Percentiles rank a stretch among this genome's conserved stretches.
Evolutionary conservation across 805 yeast genomes (phyloP).

Genomic region (Yamadazyma tumulicola): DNA sequence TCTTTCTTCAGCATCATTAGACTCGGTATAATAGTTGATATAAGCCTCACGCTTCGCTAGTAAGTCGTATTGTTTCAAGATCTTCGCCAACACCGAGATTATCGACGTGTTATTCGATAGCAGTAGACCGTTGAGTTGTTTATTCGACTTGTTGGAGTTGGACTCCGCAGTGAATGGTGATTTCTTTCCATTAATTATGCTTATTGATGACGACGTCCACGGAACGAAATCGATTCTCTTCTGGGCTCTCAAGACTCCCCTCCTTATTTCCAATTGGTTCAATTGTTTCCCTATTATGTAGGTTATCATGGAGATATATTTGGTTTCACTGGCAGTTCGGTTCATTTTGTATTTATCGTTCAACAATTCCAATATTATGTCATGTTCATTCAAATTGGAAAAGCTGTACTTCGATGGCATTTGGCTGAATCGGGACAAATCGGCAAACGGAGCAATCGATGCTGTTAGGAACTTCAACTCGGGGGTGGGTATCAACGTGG

Average conservation of each 20-base stretch:
- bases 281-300: slow-evolving; percentile 58
- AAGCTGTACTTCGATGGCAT: slow-evolving; percentile 3
- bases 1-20: slow-evolving; percentile 41
- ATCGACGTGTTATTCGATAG: slow-evolving; percentile 80
- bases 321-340: slow-evolving; percentile 36
- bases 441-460: slow-evolving; percentile 42
- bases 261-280: slow-evolving; percentile 70
- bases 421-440: slow-evolving; percentile 46
- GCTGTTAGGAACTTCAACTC: slow-evolving; percentile 53
- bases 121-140: slow-evolving; percentile 68
- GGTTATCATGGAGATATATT: slow-evolving; percentile 67
- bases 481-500: slow-evolving; percentile 82
- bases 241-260: slow-evolving; percentile 61
- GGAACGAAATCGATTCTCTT: slow-evolving; percentile 75
- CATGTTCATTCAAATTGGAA: slow-evolving; percentile 77
- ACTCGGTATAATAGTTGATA: slow-evolving; percentile 64
- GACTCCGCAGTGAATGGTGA: slow-evolving; percentile 56
- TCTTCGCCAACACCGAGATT: slow-evolving; percentile 59
- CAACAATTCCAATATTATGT: slow-evolving; percentile 75
- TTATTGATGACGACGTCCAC: slow-evolving; percentile 78
- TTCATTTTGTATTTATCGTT: slow-evolving; percentile 80
- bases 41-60: slow-evolving; percentile 81
- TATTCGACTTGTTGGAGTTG: slow-evolving; percentile 21
- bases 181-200: slow-evolving; percentile 70
- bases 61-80: slow-evolving; percentile 74